phyloP scores from a whole-genome alignment of 371 early-diverging fungal genomes.

The Fennellomyces sp. region DNA sequence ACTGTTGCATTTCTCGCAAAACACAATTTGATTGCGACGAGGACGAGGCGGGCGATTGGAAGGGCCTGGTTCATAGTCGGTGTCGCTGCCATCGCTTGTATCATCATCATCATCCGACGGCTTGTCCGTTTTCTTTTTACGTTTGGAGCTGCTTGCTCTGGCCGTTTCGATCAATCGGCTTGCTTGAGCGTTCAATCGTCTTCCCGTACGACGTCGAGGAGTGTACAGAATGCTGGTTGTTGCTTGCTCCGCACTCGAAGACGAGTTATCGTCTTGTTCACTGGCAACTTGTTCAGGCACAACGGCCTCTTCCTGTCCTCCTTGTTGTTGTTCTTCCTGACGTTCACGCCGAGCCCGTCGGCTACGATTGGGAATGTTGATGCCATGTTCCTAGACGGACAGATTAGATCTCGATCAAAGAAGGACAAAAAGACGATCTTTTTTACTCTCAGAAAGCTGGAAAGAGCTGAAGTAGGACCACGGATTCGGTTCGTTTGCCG shows the following conservation, averaged over 20 bases:
- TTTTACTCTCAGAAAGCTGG: slow-evolving; percentile 62
- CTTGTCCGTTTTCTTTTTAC: slow-evolving; percentile 25
- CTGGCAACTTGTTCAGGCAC: not conserved
- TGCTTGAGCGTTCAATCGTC: not conserved
- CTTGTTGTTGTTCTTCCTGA: slow-evolving; percentile 4
- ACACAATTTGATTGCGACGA: slow-evolving; percentile 50
- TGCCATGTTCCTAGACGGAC: slow-evolving; percentile 63
- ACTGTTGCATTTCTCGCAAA: slow-evolving; percentile 66
- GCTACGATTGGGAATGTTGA: slow-evolving; percentile 56
- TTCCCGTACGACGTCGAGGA: slow-evolving; percentile 13
- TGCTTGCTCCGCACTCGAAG: slow-evolving; percentile 4
- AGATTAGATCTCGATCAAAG: too few relatives aligned
- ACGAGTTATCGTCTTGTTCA: not conserved
- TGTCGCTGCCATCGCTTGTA: slow-evolving; percentile 25
- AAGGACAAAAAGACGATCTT: not conserved
- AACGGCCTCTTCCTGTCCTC: not conserved
- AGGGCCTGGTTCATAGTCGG: slow-evolving; percentile 23
- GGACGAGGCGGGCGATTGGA: slow-evolving; percentile 29
- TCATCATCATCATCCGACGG: slow-evolving; percentile 38
- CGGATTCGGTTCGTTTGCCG: slow-evolving; percentile 46
- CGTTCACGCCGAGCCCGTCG: slow-evolving; percentile 21
- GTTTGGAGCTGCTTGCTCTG: slow-evolving; percentile 32
- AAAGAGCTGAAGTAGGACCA: slow-evolving; percentile 75
- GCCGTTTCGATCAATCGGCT: not conserved
- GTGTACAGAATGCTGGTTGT: slow-evolving; percentile 21